phyloP scores from a whole-genome alignment of 257 asterid genomes.

The Solanum chilense region DNA sequence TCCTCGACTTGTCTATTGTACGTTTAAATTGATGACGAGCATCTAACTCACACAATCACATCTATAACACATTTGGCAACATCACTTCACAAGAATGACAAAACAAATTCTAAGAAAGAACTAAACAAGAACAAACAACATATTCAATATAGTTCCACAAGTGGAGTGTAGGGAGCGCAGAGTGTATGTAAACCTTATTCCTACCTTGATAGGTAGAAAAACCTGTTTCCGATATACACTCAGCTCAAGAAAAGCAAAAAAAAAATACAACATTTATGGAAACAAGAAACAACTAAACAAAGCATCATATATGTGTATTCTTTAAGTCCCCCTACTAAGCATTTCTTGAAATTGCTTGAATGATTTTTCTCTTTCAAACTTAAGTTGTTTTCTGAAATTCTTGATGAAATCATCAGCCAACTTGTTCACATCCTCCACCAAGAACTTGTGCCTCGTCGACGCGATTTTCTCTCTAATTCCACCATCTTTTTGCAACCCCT shows the following conservation, averaged over 20 bases:
- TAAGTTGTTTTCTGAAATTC: conserved; percentile 35
- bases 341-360: conserved; percentile 20
- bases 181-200: too few relatives aligned
- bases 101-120: neutral
- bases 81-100: neutral
- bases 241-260: neutral
- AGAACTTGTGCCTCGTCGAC: neutral
- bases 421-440: conserved; percentile 28
- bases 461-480: neutral
- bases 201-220: neutral
- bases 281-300: neutral
- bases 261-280: neutral
- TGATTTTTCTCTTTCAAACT: conserved; percentile 26
- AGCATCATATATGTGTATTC: neutral
- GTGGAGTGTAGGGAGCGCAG: neutral
- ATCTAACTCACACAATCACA: neutral
- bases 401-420: conserved; percentile 40
- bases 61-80: neutral
- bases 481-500: neutral
- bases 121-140: neutral
- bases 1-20: neutral
- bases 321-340: conserved; percentile 2
- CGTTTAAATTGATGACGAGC: neutral
- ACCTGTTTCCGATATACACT: accelerated
- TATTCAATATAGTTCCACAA: neutral